Percentiles rank a stretch among this genome's conserved stretches.
Conservation (phyloP, 2,329 filamentous ascomycete species). For the Talaromyces verruculosus region DNA sequence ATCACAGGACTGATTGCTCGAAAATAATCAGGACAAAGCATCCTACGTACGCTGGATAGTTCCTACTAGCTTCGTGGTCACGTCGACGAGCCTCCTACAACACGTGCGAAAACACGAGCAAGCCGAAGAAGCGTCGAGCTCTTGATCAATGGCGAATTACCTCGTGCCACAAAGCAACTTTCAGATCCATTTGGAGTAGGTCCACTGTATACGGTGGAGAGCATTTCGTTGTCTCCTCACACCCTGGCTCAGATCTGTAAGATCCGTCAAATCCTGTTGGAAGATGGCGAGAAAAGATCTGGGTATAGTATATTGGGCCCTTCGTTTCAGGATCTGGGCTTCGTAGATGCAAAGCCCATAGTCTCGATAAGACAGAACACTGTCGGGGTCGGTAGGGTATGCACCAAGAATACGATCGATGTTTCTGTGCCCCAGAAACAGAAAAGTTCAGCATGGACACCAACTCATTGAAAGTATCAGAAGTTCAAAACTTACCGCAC, state of each 20-base stretch:
- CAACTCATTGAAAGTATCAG: neutral
- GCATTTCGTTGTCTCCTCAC: slow-evolving; percentile 76
- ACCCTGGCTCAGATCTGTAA: slow-evolving; percentile 76
- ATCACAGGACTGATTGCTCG: neutral
- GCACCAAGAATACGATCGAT: slow-evolving; percentile 77
- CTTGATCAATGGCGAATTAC: neutral
- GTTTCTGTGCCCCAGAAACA: slow-evolving; percentile 52
- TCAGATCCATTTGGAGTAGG: slow-evolving; percentile 73
- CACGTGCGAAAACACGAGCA: neutral
- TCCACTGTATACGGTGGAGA: slow-evolving; percentile 83
- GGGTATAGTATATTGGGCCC: slow-evolving; percentile 68
- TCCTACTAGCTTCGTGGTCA: neutral
- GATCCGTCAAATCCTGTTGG: slow-evolving; percentile 79
- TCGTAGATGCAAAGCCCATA: slow-evolving; percentile 89
- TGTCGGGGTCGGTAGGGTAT: slow-evolving; percentile 68
- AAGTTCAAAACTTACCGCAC: slow-evolving; percentile 55
- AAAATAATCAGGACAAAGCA: neutral
- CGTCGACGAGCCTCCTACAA: neutral
- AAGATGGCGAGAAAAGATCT: slow-evolving; percentile 78
- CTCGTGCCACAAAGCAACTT: neutral
- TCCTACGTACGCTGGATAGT: neutral
- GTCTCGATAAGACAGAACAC: slow-evolving; percentile 83
- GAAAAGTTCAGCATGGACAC: neutral
- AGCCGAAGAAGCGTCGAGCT: neutral
- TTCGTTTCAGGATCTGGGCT: slow-evolving; percentile 74